Conservation (phyloP, 495 filamentous ascomycete genomes). For the Penicillium odoratum region DNA sequence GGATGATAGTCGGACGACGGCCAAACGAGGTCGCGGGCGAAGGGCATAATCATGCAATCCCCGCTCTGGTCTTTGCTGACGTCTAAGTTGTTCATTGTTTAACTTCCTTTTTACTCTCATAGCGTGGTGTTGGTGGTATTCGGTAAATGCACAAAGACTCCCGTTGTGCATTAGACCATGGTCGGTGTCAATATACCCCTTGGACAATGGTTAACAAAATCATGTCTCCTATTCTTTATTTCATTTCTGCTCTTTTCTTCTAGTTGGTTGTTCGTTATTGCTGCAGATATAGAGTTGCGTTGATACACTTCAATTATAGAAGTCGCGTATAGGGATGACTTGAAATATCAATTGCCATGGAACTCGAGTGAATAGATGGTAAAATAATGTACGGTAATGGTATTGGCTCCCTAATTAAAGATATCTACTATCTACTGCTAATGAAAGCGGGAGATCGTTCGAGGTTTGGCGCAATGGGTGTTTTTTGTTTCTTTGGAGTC, state of each 20-base stretch:
- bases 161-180: conserved; percentile 4
- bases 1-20: conserved; percentile 68
- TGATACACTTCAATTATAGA: background rate
- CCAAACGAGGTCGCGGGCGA: conserved; percentile 53
- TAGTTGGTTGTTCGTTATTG: background rate
- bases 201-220: conserved; percentile 16
- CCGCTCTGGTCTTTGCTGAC: background rate
- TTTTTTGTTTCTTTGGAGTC: conserved; percentile 15
- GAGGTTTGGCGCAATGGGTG: conserved; percentile 26
- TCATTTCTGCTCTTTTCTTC: background rate
- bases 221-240: background rate
- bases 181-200: conserved; percentile 24
- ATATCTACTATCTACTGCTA: conserved; percentile 1
- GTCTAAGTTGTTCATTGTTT: background rate
- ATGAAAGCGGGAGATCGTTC: conserved; percentile 4
- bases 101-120: conserved; percentile 15
- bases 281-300: background rate
- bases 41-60: conserved; percentile 26
- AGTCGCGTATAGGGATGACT: background rate
- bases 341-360: background rate
- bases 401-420: background rate
- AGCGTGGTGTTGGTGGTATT: conserved; percentile 34
- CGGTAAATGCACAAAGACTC: background rate
- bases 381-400: background rate
- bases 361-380: background rate